Base-by-base conservation (phyloP, 768 basidiomycete genomes). In the Daedalea quercina region DNA sequence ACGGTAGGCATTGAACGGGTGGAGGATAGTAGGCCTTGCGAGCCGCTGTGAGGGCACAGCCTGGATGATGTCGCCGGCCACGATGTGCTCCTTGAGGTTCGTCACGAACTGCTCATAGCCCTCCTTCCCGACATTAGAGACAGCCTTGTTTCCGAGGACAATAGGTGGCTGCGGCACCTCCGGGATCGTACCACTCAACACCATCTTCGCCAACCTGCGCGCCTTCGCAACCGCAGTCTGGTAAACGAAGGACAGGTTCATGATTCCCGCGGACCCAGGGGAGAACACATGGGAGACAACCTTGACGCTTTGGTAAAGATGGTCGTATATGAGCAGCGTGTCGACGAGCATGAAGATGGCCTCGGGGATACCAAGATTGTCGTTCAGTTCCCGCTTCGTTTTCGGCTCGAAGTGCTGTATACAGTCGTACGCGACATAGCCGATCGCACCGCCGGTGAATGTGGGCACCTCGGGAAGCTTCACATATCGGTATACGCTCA, bases 51-150 rank as follows among this genome's bases (percentile, higher is more conserved):
- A 94, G 8, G 96, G 96, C 7, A 99, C 96, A 1, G 96, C 96
- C 69, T 99, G 96, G 59, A 99, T 98, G 64, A 99, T 97, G 70
- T 99, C 94, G 25, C 96, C 96, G 17, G 86, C 88, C 52, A 98
- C 76, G 51, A 99, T 96, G 65, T 92, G 94, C 63, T 95, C 78
- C 74, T 97, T 98, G 52, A 99, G 74, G 51, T 77, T 82, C 43
- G 94, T 92, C 13, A 99, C 96, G 63, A 94, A 95, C 3, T 68
- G 69, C 66, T 97, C 85, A 68, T 98, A 99, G 0, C 96, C 96
- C 43, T 76, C 80, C 68, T 92, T 90, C 17, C 96, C 96, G 17
- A 98, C 90, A 64, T 98, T 98, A 9, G 93, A 95, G 8, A 84
- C 77, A 15, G 81, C 78, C 59, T 87, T 76, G 11, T 76, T 72